Evolutionary conservation across 345 rosid species (phyloP), one percentile per base, ranked within the genome.

Genomic region (Citrus mangshanensis): DNA sequence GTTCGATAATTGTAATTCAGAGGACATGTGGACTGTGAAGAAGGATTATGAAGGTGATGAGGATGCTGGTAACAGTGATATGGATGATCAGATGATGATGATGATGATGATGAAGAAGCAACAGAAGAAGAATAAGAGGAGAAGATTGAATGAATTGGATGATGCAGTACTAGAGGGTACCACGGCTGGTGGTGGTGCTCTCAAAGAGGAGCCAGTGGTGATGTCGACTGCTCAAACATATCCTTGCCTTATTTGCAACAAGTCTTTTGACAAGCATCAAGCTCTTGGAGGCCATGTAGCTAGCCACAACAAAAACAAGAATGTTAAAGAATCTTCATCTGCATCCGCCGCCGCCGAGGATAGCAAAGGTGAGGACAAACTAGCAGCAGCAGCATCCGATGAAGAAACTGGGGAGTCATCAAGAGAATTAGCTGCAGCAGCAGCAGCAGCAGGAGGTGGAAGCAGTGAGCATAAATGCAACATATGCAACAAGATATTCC

Each of bases 231-330:
- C 35, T 49, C 73, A 46, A 70, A 54, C 40, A 10, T 71, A 71
- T 54, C 32, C 61, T 40, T 89, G 92, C 76, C 71, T 70, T 42
- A 75, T 84, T 65, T 89, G 93, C 80, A 75, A 88, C 79, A 86
- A 84, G 80, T 56, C 81, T 10, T 90, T 90, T 37, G 22, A 71
- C 22, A 84, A 87, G 27, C 87, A 86, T 65, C 93, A 87, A 73
- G 91, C 88, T 28, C 82, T 87, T 14, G 93, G 90, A 38, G 90
- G 93, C 62, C 91, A 90, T 61, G 78, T 82, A 67, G 87, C 90
- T 9, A 90, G 93, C 56, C 91, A 87, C 75, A 89, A 81, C 82
- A 89, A 84, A 76, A 59, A 37, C 79, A 83, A 75, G 85, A 61
- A 70, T 60, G 46, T 34, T 30, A 66, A 77, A 37, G 73, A 77